Conservation (phyloP, 768 basidiomycete genomes). For the Auriscalpium vulgare region DNA sequence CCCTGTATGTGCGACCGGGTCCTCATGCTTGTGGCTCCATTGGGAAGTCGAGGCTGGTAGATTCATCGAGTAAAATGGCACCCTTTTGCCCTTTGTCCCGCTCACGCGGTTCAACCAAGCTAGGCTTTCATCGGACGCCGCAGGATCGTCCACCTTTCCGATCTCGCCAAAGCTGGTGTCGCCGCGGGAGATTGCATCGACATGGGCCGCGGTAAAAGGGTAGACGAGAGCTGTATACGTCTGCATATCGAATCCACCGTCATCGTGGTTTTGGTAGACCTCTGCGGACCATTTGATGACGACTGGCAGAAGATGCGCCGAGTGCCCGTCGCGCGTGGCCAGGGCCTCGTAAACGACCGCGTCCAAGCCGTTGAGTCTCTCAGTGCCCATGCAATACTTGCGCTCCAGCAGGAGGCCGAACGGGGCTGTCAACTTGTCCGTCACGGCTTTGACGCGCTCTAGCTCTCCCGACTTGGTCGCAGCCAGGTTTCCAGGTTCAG, state of each 20-base stretch:
- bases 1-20: constrained; percentile 15
- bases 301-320: constrained; percentile 17
- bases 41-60: background rate
- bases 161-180: too few relatives aligned
- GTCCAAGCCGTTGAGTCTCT: constrained; percentile 20
- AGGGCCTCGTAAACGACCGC: constrained; percentile 12
- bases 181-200: constrained; percentile 3
- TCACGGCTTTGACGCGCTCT: constrained; percentile 2
- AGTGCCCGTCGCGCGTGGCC: constrained; percentile 4
- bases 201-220: constrained; percentile 18
- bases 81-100: background rate
- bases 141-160: too few relatives aligned
- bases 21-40: constrained; percentile 2
- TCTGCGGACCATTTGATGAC: constrained; percentile 2
- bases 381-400: constrained; percentile 21
- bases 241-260: background rate
- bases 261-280: background rate
- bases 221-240: constrained; percentile 4
- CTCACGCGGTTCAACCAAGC: too few relatives aligned
- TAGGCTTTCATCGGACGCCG: too few relatives aligned
- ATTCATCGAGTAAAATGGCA: constrained; percentile 10
- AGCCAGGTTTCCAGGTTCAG: background rate
- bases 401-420: constrained; percentile 23
- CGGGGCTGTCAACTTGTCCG: constrained; percentile 8
- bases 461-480: background rate